phyloP scores from a whole-genome alignment of 257 asterid species.

The Solanum etuberosum region DNA sequence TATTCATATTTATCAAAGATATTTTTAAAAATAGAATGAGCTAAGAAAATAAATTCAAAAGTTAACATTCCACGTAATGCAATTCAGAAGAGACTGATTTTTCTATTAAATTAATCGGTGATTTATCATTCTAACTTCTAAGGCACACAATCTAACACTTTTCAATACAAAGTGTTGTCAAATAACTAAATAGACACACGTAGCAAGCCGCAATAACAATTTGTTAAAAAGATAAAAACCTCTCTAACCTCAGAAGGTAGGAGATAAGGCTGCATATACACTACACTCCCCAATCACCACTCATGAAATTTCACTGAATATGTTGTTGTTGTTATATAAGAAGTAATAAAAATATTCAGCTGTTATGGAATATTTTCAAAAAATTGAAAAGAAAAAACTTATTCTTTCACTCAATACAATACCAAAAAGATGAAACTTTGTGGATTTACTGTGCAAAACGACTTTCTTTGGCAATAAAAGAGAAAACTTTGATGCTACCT shows the following conservation, averaged over 20 bases:
- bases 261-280: not conserved
- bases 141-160: not conserved
- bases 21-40: not conserved
- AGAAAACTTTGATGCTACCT: not conserved
- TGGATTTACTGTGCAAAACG: not conserved
- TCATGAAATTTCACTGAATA: not conserved
- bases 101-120: not conserved
- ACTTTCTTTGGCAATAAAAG: not conserved
- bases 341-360: too few species aligned
- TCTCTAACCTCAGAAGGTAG: not conserved
- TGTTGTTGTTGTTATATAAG: not conserved
- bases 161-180: not conserved
- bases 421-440: not conserved
- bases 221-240: not conserved
- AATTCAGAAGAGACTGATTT: not conserved
- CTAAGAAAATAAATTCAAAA: not conserved
- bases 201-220: not conserved
- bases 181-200: not conserved
- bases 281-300: not conserved
- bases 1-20: not conserved
- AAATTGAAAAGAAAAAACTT: not conserved
- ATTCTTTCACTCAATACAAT: too few species aligned
- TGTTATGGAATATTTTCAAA: too few species aligned
- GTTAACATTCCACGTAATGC: not conserved
- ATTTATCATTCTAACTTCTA: too few species aligned